phyloP scores from a whole-genome alignment of 768 basidiomycete genomes.

The Russula sp. region DNA sequence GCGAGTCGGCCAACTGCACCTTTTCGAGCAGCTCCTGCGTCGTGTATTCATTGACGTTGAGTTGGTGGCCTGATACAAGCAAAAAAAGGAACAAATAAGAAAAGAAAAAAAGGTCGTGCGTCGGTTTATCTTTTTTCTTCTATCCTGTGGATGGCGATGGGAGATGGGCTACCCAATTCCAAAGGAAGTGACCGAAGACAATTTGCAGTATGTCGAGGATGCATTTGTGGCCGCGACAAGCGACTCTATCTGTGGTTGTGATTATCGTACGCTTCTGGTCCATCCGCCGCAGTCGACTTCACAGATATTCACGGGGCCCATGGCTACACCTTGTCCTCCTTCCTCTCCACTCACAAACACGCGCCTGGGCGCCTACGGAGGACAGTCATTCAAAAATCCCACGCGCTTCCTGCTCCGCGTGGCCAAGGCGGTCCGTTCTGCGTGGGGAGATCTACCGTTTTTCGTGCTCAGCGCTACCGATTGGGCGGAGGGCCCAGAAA shows the following conservation, averaged over 20 bases:
- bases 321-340: slow-evolving; percentile 45
- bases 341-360: slow-evolving; percentile 46
- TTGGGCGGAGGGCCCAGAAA: slow-evolving; percentile 48
- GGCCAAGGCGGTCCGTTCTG: slow-evolving; percentile 41
- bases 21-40: slow-evolving; percentile 49
- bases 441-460: slow-evolving; percentile 58
- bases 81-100: not conserved
- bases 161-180: slow-evolving; percentile 41
- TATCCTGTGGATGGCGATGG: not conserved
- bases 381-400: slow-evolving; percentile 59
- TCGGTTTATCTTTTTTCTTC: not conserved
- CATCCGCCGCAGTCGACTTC: slow-evolving; percentile 45
- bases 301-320: slow-evolving; percentile 71
- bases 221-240: slow-evolving; percentile 48
- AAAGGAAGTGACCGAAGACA: slow-evolving; percentile 45
- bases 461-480: slow-evolving; percentile 57
- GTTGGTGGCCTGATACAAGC: slow-evolving; percentile 30
- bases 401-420: slow-evolving; percentile 48
- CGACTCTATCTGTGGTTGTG: slow-evolving; percentile 19
- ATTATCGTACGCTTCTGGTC: too few relatives aligned
- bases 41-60: slow-evolving; percentile 48
- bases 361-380: slow-evolving; percentile 67
- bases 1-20: slow-evolving; percentile 48
- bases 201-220: slow-evolving; percentile 50
- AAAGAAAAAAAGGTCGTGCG: too few relatives aligned